Evolutionary conservation across 2,329 filamentous ascomycete species (phyloP), one percentile per base, ranked within the genome.

Genomic region (Colletotrichum salicis): DNA sequence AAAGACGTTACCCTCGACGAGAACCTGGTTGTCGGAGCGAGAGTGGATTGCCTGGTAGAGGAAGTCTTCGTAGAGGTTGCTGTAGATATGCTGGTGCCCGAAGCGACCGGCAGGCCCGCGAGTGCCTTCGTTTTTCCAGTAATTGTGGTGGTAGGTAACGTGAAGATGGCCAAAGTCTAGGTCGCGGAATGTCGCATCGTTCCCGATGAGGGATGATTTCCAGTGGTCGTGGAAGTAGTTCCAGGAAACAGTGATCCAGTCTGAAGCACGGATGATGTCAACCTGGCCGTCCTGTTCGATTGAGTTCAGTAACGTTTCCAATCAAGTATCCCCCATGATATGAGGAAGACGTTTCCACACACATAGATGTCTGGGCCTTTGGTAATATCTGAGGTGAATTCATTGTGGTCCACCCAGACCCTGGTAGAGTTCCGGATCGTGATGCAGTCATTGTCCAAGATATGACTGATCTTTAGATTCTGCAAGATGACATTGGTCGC

Each of bases 121-220:
- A 0, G 85, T 87, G 56, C 84, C 84, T 67, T 79, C 76, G 72
- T 85, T 83, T 27, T 76, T 75, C 84, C 83, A 86, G 77, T 84
- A 79, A 78, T 87, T 87, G 76, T 87, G 84, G 75, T 87, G 85
- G 72, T 86, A 87, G 0, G 83, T 86, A 66, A 87, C 75, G 75
- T 85, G 85, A 7, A 87, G 80, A 62, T 84, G 79, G 6, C 84
- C 84, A 2, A 71, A 79, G 75, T 85, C 85, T 24, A 83, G 75
- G 45, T 82, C 81, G 56, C 83, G 81, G 63, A 84, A 78, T 1
- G 73, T 73, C 52, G 80, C 79, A 45, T 79, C 78, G 77, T 84
- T 85, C 8, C 84, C 84, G 4, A 86, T 75, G 0, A 86, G 80
- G 2, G 83, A 85, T 1, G 82, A 82, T 74, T 85, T 86, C 81